Base-by-base conservation (phyloP, 495 filamentous ascomycete species). In the Massariosphaeria phaeospora region DNA sequence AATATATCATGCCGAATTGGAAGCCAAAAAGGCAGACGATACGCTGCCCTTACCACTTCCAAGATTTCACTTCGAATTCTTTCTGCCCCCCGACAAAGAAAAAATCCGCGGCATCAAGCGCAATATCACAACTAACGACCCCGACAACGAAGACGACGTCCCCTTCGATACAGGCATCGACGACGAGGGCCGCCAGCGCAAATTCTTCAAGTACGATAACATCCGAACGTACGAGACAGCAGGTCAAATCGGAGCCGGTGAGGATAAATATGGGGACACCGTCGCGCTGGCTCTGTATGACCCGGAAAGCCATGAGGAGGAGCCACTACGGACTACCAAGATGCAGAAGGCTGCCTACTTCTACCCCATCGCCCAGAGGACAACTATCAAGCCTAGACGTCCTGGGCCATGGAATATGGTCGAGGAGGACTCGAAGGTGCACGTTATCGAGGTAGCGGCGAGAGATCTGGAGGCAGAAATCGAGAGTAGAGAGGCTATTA, bases 141-240 rank as follows among this genome's bases (percentile, higher is more conserved):
- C 81, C 2, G 76, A 86, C 38, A 79, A 81, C 45, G 82, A 89
- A 58, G 76, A 82, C 43, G 76, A 83, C 9, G 70, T 73, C 0
- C 71, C 88, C 7, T 94, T 91, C 71, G 82, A 83, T 4, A 67
- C 75, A 50, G 70, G 67, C 25, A 70, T 72, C 31, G 62, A 62
- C 24, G 66, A 70, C 31, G 61, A 75, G 17, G 57, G 49, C 43
- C 6, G 33, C 2, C 48, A 34, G 20, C 48, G 41, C 10, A 51
- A 46, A n/a, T 67, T 70, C 55, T 91, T 94, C 75, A 77, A 78
- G 35, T 95, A 85, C 71, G 79, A 86, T 48, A 83, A 84, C 24
- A 66, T 89, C 11, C 87, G 93, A 17, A 84, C 83, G 26, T 98
- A 95, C 70, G 89, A 94, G 61, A 91, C 89, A 15, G 79, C 77